A percentile compares a stretch with the other conserved stretches of the same genome.
Conservation (phyloP, 2,329 filamentous ascomycete species). For the Seiridium cupressi region DNA sequence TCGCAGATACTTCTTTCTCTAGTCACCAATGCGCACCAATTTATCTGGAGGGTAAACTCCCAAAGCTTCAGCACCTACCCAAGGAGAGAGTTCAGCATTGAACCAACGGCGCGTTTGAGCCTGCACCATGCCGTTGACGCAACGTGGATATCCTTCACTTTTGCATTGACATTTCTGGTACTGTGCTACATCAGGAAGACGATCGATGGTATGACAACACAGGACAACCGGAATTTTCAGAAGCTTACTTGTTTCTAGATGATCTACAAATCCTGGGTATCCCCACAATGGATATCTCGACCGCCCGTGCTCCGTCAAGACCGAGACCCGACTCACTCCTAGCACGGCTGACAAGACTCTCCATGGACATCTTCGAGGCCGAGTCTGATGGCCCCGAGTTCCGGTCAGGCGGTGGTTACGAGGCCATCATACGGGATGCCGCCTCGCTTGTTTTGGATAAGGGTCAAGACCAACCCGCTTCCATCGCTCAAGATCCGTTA, state of each 20-base stretch:
- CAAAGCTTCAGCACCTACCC: neutral
- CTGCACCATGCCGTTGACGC: constrained; percentile 4
- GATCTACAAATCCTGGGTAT: neutral
- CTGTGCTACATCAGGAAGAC: constrained; percentile 1
- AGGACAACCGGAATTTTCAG: neutral
- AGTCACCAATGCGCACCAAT: neutral
- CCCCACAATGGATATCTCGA: neutral
- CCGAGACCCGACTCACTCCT: neutral
- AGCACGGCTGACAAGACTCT: neutral
- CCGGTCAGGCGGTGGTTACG: neutral
- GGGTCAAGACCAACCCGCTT: neutral
- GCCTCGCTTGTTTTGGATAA: constrained; percentile 2
- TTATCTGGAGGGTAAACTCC: neutral
- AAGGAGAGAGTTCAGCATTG: neutral
- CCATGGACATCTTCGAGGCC: constrained; percentile 1
- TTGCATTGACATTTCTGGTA: constrained; percentile 4
- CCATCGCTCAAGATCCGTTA: neutral
- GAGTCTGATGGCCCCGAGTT: neutral
- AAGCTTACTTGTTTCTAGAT: neutral
- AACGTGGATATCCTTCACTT: constrained; percentile 3
- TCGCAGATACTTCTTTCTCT: constrained; percentile 2
- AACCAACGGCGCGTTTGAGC: neutral
- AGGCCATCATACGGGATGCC: neutral
- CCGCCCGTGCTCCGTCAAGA: neutral
- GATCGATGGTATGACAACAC: neutral